Evolutionary conservation across 73 alveolate genomes (phyloP).

Genomic region (Tetrahymena borealis): DNA sequence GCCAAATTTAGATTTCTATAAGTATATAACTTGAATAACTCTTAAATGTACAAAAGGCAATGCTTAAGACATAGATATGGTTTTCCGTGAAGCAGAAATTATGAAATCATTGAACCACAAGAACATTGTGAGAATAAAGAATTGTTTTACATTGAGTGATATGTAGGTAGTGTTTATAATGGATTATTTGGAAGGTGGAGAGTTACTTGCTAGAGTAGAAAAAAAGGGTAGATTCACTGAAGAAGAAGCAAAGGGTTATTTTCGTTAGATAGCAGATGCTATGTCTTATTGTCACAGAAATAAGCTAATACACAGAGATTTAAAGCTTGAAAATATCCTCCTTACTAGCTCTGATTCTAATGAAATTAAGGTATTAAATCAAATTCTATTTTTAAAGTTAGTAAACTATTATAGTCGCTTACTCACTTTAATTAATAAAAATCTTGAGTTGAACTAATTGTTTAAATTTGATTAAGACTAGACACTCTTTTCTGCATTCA

Average conservation of each 20-base stretch:
- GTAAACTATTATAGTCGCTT: too few relatives aligned
- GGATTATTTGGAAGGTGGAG: slow-evolving; percentile 92
- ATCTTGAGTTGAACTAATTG: too few relatives aligned
- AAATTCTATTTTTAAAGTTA: too few relatives aligned
- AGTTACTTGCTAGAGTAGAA: slow-evolving; percentile 60
- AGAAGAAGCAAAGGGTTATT: slow-evolving; percentile 50
- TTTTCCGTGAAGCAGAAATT: slow-evolving; percentile 67
- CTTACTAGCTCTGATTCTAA: slow-evolving; percentile 42
- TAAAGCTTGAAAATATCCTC: slow-evolving; percentile 67
- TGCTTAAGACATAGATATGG: slow-evolving; percentile 51
- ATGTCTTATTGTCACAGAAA: slow-evolving; percentile 57
- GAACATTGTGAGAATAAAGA: slow-evolving; percentile 57
- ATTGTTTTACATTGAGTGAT: slow-evolving; percentile 48
- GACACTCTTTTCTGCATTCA: not conserved
- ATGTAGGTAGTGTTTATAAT: slow-evolving; percentile 61
- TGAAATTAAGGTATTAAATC: slow-evolving; percentile 14
- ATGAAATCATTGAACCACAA: slow-evolving; percentile 57
- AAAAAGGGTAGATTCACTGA: slow-evolving; percentile 40
- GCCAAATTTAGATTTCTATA: too few relatives aligned
- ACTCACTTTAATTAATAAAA: too few relatives aligned
- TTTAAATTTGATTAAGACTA: too few relatives aligned
- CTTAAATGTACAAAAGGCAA: slow-evolving; percentile 18
- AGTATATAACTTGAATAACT: too few relatives aligned
- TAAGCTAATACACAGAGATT: slow-evolving; percentile 69
- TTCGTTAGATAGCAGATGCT: slow-evolving; percentile 60